A percentile compares a stretch with the other conserved stretches of the same genome.
These are phyloP conservation scores for Amaranthus hypochondriacus DNA, from an alignment of 148 eudicot species.

Conservation along the genomic window DNA sequence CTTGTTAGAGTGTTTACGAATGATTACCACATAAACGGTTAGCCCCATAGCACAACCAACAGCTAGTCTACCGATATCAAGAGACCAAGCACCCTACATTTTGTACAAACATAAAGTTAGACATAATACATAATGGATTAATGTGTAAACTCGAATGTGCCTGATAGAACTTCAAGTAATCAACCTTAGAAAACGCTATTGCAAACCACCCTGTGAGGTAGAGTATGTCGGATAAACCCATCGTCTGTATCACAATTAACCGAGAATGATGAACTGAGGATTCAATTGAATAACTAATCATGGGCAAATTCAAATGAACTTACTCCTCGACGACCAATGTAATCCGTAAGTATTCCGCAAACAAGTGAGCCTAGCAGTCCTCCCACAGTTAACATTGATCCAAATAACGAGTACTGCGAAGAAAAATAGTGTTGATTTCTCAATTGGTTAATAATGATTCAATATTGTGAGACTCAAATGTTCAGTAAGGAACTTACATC, in stretches of 20 bases:
- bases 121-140: background rate
- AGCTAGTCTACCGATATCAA: conserved; percentile 52
- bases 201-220: conserved; percentile 45
- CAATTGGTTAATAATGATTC: background rate
- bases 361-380: conserved; percentile 47
- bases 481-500: conserved; percentile 26
- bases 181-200: conserved; percentile 45
- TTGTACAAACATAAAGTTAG: background rate
- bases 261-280: background rate
- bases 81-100: conserved; percentile 45
- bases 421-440: background rate
- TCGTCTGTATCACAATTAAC: conserved; percentile 37
- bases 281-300: background rate
- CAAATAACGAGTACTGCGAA: conserved; percentile 36
- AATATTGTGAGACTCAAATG: background rate
- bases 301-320: conserved; percentile 5
- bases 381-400: conserved; percentile 46
- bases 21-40: conserved; percentile 40
- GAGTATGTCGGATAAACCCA: conserved; percentile 40
- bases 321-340: conserved; percentile 48
- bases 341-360: conserved; percentile 52
- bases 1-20: background rate
- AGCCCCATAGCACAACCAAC: conserved; percentile 45
- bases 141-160: background rate
- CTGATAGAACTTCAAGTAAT: background rate